Evolutionary conservation across 1,284 basidiomycete species (phyloP), one percentile per base, ranked within the genome.

Genomic region (Ganoderma sp.): DNA sequence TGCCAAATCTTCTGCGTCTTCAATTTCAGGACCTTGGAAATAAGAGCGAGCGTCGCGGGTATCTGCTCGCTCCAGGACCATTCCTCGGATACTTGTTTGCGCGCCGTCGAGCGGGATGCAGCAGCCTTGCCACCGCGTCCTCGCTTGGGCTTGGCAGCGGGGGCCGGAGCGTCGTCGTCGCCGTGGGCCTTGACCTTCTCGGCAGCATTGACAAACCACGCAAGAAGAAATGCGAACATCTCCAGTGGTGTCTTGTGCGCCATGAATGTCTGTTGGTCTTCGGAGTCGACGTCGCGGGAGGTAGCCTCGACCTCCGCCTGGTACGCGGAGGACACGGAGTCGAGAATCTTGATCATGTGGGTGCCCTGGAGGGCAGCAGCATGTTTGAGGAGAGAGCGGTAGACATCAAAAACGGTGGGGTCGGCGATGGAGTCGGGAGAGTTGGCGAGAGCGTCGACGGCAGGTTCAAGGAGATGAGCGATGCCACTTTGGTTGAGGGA

Each of bases 11-110:
- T 85, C 74, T 92, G 90, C 0, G 90, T 91, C 73, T 90, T 90
- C 25, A 97, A 78, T 59, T 88, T 84, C 64, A 98, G 83, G 10
- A 91, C 87, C 73, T 90, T 93, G 77, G 87, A 83, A 75, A 97
- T 90, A 10, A 94, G 78, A 0, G 79, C 80, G 5, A 98, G 85
- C 4, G 88, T 88, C 2, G 82, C 78, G 0, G 91, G 88, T 59
- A 97, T 90, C 67, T 94, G 91, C 67, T 88, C 87, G n/a, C 83
- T 80, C 95, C 95, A 97, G 1, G 87, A 84, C 88, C 94, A 97
- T 5, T 80, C 79, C 22, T 86, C 76, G 0, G 78, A 77, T 57
- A 81, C 84, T 75, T 52, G 48, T 52, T 87, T 88, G 73, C 81
- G 85, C 7, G 82, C 77, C 14, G 81, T 78, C 2, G 80, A 75